Base-by-base conservation (phyloP, 2,329 filamentous ascomycete genomes). In the Talaromyces sp. region DNA sequence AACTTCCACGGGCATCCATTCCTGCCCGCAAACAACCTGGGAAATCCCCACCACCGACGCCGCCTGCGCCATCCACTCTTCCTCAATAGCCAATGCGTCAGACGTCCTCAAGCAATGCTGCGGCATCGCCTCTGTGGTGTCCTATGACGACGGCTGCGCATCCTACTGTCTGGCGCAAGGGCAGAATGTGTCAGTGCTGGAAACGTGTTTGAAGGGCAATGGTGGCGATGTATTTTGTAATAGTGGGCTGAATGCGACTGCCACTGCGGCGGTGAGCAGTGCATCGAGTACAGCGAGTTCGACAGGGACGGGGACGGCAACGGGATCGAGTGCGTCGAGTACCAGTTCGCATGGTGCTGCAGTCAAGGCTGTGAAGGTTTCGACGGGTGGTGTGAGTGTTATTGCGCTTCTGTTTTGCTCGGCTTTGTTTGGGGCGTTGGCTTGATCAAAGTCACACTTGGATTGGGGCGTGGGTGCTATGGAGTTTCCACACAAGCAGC, bases 91-190 rank as follows among this genome's bases (percentile, higher is more conserved):
- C 5, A 81, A 82, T 68, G 73, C 80, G 74, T 76, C 79, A 60
- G 73, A 78, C 43, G 75, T 81, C 66, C 79, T 84, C 76, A 65
- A 75, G 47, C 69, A 73, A 24, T 85, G 83, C 79, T 85, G 83
- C 70, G 74, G 76, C 11, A 68, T 75, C 10, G 80, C 82, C 61
- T 72, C 78, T 24, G 75, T 84, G 33, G 72, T 80, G 58, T 73
- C 74, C 68, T 85, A 84, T 79, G 75, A 80, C 70, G 69, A 79
- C 71, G 73, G 78, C 70, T 85, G 83, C 75, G 81, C 80, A 16
- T 69, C 84, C 66, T 85, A 84, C 81, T 85, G 83, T 69, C 79
- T 81, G 16, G 81, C 79, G 0, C 71, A 74, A 47, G 78, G 70
- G 50, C 80, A 82, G 67, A 73, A 69, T 24, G 70, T 81, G 60